A percentile compares a stretch with the other conserved stretches of the same genome.
These are phyloP conservation scores for Nakaseomyces sp. DNA, from an alignment of 1,139 yeast species.

Conservation along the genomic window DNA sequence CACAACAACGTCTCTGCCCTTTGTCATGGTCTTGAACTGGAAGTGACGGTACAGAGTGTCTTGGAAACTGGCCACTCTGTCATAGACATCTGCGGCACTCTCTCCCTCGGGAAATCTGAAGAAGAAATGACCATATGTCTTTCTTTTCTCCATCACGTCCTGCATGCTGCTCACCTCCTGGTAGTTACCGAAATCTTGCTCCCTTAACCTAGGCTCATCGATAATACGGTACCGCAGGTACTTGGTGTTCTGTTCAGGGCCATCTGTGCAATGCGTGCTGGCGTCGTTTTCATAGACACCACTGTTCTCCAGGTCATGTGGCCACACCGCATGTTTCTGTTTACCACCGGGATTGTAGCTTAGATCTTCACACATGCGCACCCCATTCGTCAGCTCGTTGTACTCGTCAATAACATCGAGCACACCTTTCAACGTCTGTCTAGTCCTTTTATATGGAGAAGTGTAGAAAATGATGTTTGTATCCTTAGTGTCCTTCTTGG, in stretches of 20 bases:
- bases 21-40: slow-evolving; percentile 32
- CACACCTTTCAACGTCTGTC: slow-evolving; percentile 69
- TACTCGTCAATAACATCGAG: slow-evolving; percentile 47
- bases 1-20: slow-evolving; percentile 45
- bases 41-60: slow-evolving; percentile 80
- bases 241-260: slow-evolving; percentile 14
- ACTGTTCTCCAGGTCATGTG: slow-evolving; percentile 12
- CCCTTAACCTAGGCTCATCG: slow-evolving; percentile 87
- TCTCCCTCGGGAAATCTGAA: slow-evolving; percentile 89
- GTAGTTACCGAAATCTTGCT: slow-evolving; percentile 90
- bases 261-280: slow-evolving; percentile 9
- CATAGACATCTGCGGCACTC: slow-evolving; percentile 92
- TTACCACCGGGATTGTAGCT: slow-evolving; percentile 20
- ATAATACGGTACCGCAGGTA: slow-evolving; percentile 47
- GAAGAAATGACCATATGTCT: slow-evolving; percentile 86
- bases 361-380: slow-evolving; percentile 10
- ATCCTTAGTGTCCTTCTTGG: slow-evolving; percentile 13
- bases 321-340: slow-evolving; percentile 23
- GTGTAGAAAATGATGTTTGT: slow-evolving; percentile 51
- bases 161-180: slow-evolving; percentile 50
- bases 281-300: slow-evolving; percentile 24
- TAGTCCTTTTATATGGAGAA: slow-evolving; percentile 72
- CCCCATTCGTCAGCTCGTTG: slow-evolving; percentile 17
- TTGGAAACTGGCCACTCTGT: slow-evolving; percentile 80
- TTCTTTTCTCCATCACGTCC: slow-evolving; percentile 68